Base-by-base conservation (phyloP, 2,329 filamentous ascomycete genomes). In the Colletotrichum zoysiae region DNA sequence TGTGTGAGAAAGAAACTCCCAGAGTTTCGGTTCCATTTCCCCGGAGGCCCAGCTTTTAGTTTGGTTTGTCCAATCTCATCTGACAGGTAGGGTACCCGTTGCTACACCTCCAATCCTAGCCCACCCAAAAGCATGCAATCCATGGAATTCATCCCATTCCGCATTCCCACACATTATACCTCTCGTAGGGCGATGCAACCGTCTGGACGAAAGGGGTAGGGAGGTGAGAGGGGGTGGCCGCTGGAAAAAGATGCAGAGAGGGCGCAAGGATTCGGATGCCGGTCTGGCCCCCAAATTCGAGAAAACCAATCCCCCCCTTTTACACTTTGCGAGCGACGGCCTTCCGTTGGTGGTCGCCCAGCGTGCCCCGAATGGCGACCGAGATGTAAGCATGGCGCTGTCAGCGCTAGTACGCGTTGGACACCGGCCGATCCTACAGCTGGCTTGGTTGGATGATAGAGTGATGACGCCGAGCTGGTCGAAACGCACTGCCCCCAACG, bases 401-500 rank as follows among this genome's bases (percentile, higher is more conserved):
- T 72, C 65, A 70, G 70, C 70, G 64, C 70, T 72, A 72, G 70
- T 65, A 57, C 60, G 44, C 48, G 23, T 69, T 59, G 53, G 65
- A 61, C 26, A 60, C 65, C 69, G 65, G 46, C 26, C 40, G 58
- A 46, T 50, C 38, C 48, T 50, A 23, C 42, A 51, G 60, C 53
- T 64, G 44, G 48, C 33, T 18, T 50, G 53, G 16, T 42, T 30
- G 33, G 35, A 50, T 61, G 35, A 56, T 61, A 62, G 59, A 50
- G 66, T 53, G 51, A 65, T 69, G 42, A 58, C 60, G 12, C n/a
- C 40, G 58, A 38, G 46, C 11, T n/a, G 35, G n/a, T 40, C 14
- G 33, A 35, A 26, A 67, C 57, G 30, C 38, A 56, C 48, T 46
- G 26, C n/a, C 42, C 16, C 58, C 58, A 60, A 60, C 58, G 40